Base-by-base conservation (phyloP, 129 eudicot genomes). In the Heracleum sosnowskyi region DNA sequence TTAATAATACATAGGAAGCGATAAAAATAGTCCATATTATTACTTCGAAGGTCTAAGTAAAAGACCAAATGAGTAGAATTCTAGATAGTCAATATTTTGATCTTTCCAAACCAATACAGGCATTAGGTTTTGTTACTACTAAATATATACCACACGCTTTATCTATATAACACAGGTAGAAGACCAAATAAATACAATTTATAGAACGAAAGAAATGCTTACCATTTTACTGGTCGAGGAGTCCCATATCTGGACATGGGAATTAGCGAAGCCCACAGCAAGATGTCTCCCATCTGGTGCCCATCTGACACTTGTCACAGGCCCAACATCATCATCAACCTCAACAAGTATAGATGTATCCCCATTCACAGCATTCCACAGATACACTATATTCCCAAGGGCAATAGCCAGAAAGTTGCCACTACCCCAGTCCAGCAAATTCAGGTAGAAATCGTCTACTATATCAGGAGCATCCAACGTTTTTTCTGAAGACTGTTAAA, bases 231-330 rank as follows among this genome's bases (percentile, higher is more conserved):
- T 62, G 7, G 91, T 49, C 17, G 82, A n/a, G 17, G 92, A 60
- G 71, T 91, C 94, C 97, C 91, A 91, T 0, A 89, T 75, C 79
- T 87, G 89, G 70, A 91, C 88, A 26, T 81, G 76, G 16, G 92
- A 86, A 74, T 87, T 87, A 76, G 76, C 85, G 13, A 89, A 78
- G 46, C 94, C 94, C 51, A 91, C 83, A 4, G 97, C 89, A 72
- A 91, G 28, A 77, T 84, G 80, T 31, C 83, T 80, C 4, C 90
- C 90, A 76, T 87, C 90, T 4, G 88, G 89, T 18, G 89, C 90
- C 97, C 94, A 91, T 74, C 79, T 85, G 45, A 89, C 89, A 81
- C 94, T 89, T 33, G 97, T 89, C 17, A 89, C 85, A 0, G 90
- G 90, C 55, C 91, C 97, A 17, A 11, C 57, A 16, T 84, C 90